Evolutionary conservation across 805 yeast species (phyloP).

Genomic region (Candida insectorum): DNA sequence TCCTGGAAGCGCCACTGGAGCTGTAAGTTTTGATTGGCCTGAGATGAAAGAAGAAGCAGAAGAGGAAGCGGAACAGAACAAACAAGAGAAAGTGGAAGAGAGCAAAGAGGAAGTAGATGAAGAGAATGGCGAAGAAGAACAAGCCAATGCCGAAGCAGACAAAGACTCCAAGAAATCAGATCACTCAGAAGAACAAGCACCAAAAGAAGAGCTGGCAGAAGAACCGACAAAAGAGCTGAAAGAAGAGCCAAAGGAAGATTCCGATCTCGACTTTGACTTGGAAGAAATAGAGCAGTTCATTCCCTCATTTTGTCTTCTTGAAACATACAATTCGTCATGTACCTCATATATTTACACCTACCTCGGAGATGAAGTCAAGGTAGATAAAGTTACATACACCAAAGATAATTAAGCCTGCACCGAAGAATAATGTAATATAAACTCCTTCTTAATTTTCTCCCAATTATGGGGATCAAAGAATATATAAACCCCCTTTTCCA

Average conservation of each 20-base stretch:
- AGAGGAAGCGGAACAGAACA: conserved; percentile 25
- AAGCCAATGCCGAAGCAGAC: conserved; percentile 15
- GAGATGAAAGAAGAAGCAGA: conserved; percentile 51
- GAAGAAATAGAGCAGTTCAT: conserved; percentile 29
- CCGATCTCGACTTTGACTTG: conserved; percentile 14
- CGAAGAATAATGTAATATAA: conserved; percentile 49
- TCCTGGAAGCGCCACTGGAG: conserved; percentile 97
- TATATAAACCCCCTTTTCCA: conserved; percentile 89
- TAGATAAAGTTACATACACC: conserved; percentile 66
- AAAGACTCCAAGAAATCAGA: conserved; percentile 46
- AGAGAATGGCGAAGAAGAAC: conserved; percentile 21
- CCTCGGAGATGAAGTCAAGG: conserved; percentile 79
- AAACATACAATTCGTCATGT: conserved; percentile 75
- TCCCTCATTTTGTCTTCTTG: conserved; percentile 87
- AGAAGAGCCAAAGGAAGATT: conserved; percentile 34
- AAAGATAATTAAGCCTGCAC: conserved; percentile 30
- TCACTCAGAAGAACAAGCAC: conserved; percentile 23
- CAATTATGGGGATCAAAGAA: conserved; percentile 95
- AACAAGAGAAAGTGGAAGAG: conserved; percentile 26
- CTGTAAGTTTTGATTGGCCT: conserved; percentile 61
- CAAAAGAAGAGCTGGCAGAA: conserved; percentile 23
- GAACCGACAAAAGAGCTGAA: conserved; percentile 33
- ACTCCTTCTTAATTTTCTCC: conserved; percentile 83
- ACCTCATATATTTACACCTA: conserved; percentile 83
- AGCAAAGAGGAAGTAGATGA: conserved; percentile 19